Percentiles rank a stretch among this genome's conserved stretches.
Conservation (phyloP, 2,329 filamentous ascomycete genomes). For the Pseudogymnoascus verrucosus region DNA sequence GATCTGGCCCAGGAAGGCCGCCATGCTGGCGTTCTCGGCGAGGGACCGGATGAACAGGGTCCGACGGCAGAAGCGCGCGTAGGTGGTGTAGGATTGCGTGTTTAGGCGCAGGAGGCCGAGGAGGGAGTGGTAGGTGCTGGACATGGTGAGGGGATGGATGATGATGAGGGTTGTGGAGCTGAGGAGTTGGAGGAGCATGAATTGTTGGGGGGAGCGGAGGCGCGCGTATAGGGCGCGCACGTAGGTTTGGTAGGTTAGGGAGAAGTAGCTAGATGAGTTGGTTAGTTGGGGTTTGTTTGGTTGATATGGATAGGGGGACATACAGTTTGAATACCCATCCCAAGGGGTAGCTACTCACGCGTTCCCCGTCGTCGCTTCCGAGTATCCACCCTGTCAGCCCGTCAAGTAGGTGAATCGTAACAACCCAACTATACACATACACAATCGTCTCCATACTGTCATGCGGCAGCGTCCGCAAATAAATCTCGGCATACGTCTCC, state of each 20-base stretch:
- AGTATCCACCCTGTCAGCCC: conserved; percentile 59
- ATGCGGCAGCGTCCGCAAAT: conserved; percentile 58
- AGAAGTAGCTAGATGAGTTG: conserved; percentile 43
- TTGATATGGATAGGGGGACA: conserved; percentile 22
- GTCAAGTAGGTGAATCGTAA: conserved; percentile 57
- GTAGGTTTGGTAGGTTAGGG: conserved; percentile 64
- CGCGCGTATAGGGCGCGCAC: conserved; percentile 61
- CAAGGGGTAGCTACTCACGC: conserved; percentile 61
- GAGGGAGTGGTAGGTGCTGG: conserved; percentile 46
- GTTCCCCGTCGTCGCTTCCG: conserved; percentile 56
- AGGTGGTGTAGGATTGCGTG: conserved; percentile 51
- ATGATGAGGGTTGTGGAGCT: conserved; percentile 57
- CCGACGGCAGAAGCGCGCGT: conserved; percentile 57
- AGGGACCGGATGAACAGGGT: conserved; percentile 61
- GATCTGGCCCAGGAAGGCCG: conserved; percentile 58
- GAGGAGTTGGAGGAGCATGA: conserved; percentile 56
- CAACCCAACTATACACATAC: conserved; percentile 64
- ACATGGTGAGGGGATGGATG: conserved; percentile 57
- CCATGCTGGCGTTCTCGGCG: conserved; percentile 61
- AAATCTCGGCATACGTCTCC: conserved; percentile 62
- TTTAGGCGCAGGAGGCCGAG: conserved; percentile 48
- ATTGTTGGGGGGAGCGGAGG: conserved; percentile 56
- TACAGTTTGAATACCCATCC: conserved; percentile 65
- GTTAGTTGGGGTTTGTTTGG: conserved; percentile 6
- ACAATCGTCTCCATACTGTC: conserved; percentile 58